phyloP scores from a whole-genome alignment of 1,284 basidiomycete species.

The Sporisorium graminicola region DNA sequence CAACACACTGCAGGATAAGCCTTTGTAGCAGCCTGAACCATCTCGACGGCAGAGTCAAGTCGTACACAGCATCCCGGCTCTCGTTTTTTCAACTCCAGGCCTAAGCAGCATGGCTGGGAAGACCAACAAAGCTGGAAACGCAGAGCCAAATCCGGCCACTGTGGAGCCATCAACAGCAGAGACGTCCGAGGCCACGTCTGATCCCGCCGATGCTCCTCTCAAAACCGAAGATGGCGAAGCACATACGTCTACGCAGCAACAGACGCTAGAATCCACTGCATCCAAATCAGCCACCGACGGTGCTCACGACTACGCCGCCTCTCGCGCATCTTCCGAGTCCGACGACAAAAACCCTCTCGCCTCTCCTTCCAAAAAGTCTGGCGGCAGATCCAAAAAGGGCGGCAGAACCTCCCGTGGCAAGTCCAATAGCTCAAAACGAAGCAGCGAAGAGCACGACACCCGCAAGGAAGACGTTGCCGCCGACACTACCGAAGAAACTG shows the following conservation, averaged over 20 bases:
- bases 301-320: conserved; percentile 29
- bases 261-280: conserved; percentile 1
- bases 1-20: neutral
- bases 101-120: conserved; percentile 29
- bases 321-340: conserved; percentile 35
- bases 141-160: conserved; percentile 12
- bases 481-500: conserved; percentile 2
- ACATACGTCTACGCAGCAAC: conserved; percentile 5
- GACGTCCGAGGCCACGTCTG: neutral
- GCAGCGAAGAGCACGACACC: conserved; percentile 36
- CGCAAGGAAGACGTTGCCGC: conserved; percentile 6
- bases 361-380: conserved; percentile 31
- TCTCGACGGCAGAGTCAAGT: neutral
- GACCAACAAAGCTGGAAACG: conserved; percentile 15
- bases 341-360: conserved; percentile 30
- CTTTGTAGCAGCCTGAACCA: neutral
- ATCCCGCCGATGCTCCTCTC: conserved; percentile 3
- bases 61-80: neutral
- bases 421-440: conserved; percentile 33
- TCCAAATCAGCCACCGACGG: conserved; percentile 17
- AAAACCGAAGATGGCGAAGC: conserved; percentile 11
- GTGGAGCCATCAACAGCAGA: conserved; percentile 12
- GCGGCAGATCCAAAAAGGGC: conserved; percentile 39
- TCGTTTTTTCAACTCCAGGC: neutral
- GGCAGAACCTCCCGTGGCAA: conserved; percentile 33